A percentile compares a stretch with the other conserved stretches of the same genome.
These are phyloP conservation scores for Naganishia liquefaciens DNA, from an alignment of 1,284 basidiomycete species.

Conservation along the genomic window DNA sequence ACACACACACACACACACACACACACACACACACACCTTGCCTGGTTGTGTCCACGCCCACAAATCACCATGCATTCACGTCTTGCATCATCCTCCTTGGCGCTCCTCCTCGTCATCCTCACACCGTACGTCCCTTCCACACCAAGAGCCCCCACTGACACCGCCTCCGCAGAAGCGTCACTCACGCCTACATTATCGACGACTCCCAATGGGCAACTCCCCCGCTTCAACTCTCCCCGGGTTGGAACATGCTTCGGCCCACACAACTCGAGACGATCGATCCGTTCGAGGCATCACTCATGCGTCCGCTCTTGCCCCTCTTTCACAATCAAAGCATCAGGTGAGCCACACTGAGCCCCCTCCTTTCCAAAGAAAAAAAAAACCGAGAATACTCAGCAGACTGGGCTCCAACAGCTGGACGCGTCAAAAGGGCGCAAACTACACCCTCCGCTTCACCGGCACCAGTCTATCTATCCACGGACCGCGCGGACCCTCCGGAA, in stretches of 20 bases:
- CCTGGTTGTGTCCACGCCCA: too few relatives aligned
- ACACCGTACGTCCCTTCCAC: too few relatives aligned
- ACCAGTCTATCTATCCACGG: slow-evolving; percentile 1
- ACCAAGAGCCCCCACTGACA: too few relatives aligned
- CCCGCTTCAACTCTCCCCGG: slow-evolving; percentile 14
- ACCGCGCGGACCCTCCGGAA: slow-evolving; percentile 11
- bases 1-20: too few relatives aligned
- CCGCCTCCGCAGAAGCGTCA: too few relatives aligned
- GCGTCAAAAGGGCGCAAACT: background rate
- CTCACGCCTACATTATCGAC: slow-evolving; percentile 10
- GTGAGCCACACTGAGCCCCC: too few relatives aligned
- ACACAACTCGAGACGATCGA: slow-evolving; percentile 18
- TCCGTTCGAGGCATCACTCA: slow-evolving; percentile 10
- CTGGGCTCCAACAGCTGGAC: slow-evolving; percentile 18
- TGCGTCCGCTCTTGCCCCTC: slow-evolving; percentile 12
- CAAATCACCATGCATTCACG: too few relatives aligned
- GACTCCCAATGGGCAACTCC: slow-evolving; percentile 25
- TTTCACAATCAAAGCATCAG: slow-evolving; percentile 26
- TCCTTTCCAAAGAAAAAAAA: background rate
- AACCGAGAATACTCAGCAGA: background rate
- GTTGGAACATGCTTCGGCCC: slow-evolving; percentile 31
- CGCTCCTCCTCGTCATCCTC: too few relatives aligned
- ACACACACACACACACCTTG: too few relatives aligned
- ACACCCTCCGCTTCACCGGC: slow-evolving; percentile 16
- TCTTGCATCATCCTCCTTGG: too few relatives aligned